Conservation (phyloP, 805 yeast genomes). For the Priceomyces haplophilus region DNA sequence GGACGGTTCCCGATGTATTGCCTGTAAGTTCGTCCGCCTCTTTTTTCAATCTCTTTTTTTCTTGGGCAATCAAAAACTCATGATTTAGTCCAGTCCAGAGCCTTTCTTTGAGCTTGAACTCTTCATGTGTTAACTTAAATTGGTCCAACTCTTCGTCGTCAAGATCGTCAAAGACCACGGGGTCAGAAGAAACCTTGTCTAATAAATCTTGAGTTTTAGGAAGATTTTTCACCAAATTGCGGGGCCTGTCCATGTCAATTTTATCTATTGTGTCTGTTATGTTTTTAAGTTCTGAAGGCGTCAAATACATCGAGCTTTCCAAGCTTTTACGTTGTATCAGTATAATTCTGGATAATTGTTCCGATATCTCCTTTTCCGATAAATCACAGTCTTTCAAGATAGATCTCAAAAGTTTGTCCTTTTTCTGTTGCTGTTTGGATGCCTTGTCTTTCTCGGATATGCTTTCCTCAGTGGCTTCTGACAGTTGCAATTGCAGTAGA, state of each 20-base stretch:
- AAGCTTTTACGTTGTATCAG: conserved; percentile 20
- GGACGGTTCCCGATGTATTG: conserved; percentile 42
- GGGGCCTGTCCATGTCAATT: conserved; percentile 31
- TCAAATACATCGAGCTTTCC: conserved; percentile 18
- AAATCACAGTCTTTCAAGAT: conserved; percentile 32
- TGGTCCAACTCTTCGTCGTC: conserved; percentile 75
- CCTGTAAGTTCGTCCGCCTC: conserved; percentile 90
- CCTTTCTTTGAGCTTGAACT: conserved; percentile 68
- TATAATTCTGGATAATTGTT: conserved; percentile 20
- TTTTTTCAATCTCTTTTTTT: conserved; percentile 72
- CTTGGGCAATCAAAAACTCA: conserved; percentile 82
- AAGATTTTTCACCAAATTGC: conserved; percentile 48
- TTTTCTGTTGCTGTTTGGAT: conserved; percentile 11
- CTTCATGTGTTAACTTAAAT: conserved; percentile 63
- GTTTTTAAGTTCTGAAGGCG: conserved; percentile 18
- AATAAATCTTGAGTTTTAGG: conserved; percentile 60
- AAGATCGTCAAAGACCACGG: conserved; percentile 59
- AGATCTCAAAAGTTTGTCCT: conserved; percentile 20
- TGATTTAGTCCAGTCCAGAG: conserved; percentile 90
- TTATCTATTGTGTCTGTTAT: conserved; percentile 13
- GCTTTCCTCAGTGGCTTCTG: conserved; percentile 10
- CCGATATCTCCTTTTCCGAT: conserved; percentile 23
- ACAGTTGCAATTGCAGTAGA: conserved; percentile 19
- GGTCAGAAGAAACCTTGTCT: conserved; percentile 53
- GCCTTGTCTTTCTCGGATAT: conserved; percentile 6